Evolutionary conservation across 495 filamentous ascomycete species (phyloP).

Genomic region (Annulohypoxylon nitens): DNA sequence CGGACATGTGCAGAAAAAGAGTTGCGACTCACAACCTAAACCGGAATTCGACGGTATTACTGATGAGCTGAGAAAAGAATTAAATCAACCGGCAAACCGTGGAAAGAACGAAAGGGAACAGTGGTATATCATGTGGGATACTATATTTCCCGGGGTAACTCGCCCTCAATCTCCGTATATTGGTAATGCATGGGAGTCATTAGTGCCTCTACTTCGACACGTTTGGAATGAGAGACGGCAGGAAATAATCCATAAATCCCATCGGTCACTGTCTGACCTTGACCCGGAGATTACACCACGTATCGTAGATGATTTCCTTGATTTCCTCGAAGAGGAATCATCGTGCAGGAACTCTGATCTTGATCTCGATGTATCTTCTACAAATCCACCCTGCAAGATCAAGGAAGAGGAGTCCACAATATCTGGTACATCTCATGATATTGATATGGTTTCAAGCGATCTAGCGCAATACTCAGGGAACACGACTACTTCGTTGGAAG

Average conservation of each 20-base stretch:
- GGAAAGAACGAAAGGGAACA: constrained; percentile 29
- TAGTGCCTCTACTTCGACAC: constrained; percentile 28
- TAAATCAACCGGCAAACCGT: constrained; percentile 29
- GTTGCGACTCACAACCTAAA: background rate
- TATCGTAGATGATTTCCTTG: constrained; percentile 14
- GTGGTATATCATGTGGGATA: constrained; percentile 34
- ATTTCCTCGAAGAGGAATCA: constrained; percentile 6
- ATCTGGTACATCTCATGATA: background rate
- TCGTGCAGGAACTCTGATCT: background rate
- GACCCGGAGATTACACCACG: background rate
- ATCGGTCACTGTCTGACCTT: background rate
- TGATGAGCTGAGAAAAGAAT: constrained; percentile 29
- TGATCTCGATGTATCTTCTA: background rate
- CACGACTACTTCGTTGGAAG: background rate
- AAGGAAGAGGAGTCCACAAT: background rate
- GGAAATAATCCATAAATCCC: constrained; percentile 4
- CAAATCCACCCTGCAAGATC: background rate
- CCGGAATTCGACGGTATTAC: constrained; percentile 35
- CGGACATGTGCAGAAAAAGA: constrained; percentile 12
- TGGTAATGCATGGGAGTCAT: constrained; percentile 20
- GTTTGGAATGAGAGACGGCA: constrained; percentile 14
- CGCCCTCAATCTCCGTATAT: constrained; percentile 35
- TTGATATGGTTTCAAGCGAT: background rate
- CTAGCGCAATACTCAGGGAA: background rate
- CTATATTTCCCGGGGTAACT: constrained; percentile 26